Evolutionary conservation across 2,329 filamentous ascomycete species (phyloP).

Genomic region (Apiospora malaysiana): DNA sequence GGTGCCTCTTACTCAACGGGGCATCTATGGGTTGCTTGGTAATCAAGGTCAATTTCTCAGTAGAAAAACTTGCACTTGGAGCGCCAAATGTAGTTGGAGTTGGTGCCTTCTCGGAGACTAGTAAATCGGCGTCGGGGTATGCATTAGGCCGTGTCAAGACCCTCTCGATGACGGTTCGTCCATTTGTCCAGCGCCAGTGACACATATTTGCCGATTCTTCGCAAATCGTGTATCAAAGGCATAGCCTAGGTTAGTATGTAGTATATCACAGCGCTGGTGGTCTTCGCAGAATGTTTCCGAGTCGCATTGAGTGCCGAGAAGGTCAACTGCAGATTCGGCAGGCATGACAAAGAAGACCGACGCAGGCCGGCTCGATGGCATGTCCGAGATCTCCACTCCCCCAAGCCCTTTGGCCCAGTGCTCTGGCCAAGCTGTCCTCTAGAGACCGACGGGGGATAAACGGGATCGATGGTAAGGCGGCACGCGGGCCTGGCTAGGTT

Average conservation of each 20-base stretch:
- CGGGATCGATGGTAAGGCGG: too few species aligned
- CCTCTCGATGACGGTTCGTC: background rate
- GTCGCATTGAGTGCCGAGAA: background rate
- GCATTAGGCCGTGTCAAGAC: background rate
- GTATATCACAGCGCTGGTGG: background rate
- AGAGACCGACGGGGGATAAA: background rate
- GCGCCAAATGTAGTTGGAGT: background rate
- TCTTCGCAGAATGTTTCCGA: background rate
- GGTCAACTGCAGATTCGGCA: background rate
- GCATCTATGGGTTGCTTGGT: background rate
- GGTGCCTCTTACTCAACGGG: background rate
- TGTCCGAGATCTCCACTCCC: background rate
- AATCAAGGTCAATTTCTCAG: background rate
- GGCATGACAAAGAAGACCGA: background rate
- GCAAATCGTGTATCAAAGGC: background rate
- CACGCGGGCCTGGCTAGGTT: background rate
- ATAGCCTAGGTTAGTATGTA: too few species aligned
- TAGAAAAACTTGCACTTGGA: background rate
- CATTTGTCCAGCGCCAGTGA: too few species aligned
- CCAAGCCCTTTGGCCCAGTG: background rate
- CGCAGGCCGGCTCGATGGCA: background rate
- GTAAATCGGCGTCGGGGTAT: background rate
- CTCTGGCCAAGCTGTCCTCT: background rate
- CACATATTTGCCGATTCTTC: background rate
- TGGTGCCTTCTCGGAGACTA: background rate